Evolutionary conservation across 208 protist genomes (phyloP), one percentile per base, ranked within the genome.

Genomic region (Crithidia bombi): DNA sequence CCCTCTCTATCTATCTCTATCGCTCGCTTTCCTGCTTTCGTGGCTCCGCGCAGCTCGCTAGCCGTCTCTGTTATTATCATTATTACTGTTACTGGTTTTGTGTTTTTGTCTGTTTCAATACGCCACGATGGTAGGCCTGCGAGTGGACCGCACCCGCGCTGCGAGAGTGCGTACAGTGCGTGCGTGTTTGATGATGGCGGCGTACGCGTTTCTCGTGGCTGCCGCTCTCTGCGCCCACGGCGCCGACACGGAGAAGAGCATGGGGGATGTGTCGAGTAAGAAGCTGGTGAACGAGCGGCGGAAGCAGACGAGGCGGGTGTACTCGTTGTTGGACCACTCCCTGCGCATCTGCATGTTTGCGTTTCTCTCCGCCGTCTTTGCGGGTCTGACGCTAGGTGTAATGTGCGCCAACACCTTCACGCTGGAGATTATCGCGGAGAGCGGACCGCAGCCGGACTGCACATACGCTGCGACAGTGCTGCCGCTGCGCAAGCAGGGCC

Each of bases 351-450:
- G 62, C 36, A 65, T 93, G 35, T 91, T 78, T 52, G 79, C 83
- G 23, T 91, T 88, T 50, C 79, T 96, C 30, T 96, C 91, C 4
- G 91, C 86, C 35, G 81, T 96, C 15, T 96, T 96, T 70, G 87
- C 91, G 11, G 91, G 91, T 9, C 79, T 96, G 25, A 96, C 91
- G n/a, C 87, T 96, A 12, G 91, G 91, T 21, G 89, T 96, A 36
- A 93, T 96, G 89, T 92, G 87, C 50, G 86, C 86, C 36, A 89
- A 96, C 78, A 89, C 81, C 25, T 85, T 94, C 55, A 94, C 91
- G 21, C 78, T 96, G 3, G 87, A 94, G 58, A 91, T 96, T 43
- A 96, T 96, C 67, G 91, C 91, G 3, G 85, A 87, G 61, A 93
- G 89, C 66, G 91, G 91, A 12, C 82, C 83, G 1, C 66, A 72